phyloP scores from a whole-genome alignment of 495 filamentous ascomycete genomes.

The Penicillium bovifimosum region DNA sequence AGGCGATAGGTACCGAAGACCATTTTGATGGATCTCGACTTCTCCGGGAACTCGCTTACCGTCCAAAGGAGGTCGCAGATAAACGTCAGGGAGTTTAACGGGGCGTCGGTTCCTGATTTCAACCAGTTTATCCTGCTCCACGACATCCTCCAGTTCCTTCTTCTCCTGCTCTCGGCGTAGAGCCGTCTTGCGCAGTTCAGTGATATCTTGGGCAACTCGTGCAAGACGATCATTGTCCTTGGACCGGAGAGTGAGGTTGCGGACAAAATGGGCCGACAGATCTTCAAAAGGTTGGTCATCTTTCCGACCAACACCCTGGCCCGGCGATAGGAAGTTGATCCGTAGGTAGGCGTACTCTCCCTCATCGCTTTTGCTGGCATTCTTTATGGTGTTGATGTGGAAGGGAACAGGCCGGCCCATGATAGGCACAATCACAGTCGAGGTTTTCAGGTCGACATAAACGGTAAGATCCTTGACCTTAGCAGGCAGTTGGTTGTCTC shows the following conservation, averaged over 20 bases:
- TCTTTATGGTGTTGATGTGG: conserved; percentile 99
- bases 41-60: conserved; percentile 93
- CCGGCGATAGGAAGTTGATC: conserved; percentile 95
- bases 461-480: conserved; percentile 80
- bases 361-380: conserved; percentile 90
- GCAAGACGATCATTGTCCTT: conserved; percentile 81
- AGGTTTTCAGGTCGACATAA: conserved; percentile 83
- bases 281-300: conserved; percentile 99
- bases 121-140: conserved; percentile 94
- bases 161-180: conserved; percentile 93
- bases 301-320: conserved; percentile 95
- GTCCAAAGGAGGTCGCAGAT: conserved; percentile 88
- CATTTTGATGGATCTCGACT: conserved; percentile 97
- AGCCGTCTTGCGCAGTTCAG: conserved; percentile 86
- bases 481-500: conserved; percentile 87
- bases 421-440: conserved; percentile 86
- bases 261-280: conserved; percentile 86
- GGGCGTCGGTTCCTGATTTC: conserved; percentile 90
- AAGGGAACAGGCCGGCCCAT: conserved; percentile 98
- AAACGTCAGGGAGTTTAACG: conserved; percentile 80
- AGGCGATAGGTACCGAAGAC: conserved; percentile 93
- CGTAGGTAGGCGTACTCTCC: conserved; percentile 89
- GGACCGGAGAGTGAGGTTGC: conserved; percentile 90
- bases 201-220: conserved; percentile 83
- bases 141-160: conserved; percentile 99